Evolutionary conservation across 768 basidiomycete genomes (phyloP).

Genomic region (Fibroporia radiculosa): DNA sequence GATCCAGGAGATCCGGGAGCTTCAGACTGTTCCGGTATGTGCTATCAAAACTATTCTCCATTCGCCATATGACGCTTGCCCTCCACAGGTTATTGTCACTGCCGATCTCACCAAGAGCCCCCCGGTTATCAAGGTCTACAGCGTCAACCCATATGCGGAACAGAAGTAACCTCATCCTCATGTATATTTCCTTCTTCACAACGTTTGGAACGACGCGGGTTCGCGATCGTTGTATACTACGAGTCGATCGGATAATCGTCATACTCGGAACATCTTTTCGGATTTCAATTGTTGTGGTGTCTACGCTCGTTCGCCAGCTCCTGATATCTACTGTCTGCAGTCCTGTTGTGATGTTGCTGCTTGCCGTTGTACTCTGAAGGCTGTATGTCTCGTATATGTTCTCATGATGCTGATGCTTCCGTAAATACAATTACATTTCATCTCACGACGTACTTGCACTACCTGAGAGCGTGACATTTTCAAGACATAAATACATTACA

Average conservation of each 20-base stretch:
- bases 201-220: constrained; percentile 1
- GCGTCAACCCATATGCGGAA: constrained; percentile 84
- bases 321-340: neutral
- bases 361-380: neutral
- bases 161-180: constrained; percentile 17
- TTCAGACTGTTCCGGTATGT: constrained; percentile 89
- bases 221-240: constrained; percentile 16
- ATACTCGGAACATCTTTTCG: constrained; percentile 2
- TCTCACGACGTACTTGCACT: neutral
- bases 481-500: neutral
- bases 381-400: constrained; percentile 2
- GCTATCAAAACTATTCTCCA: neutral
- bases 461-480: neutral
- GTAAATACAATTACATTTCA: neutral
- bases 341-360: constrained; percentile 1
- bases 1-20: constrained; percentile 90
- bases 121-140: constrained; percentile 95
- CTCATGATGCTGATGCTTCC: constrained; percentile 1
- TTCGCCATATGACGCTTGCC: neutral
- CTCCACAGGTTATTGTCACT: constrained; percentile 78
- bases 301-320: neutral
- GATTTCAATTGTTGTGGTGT: neutral
- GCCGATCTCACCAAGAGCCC: constrained; percentile 94
- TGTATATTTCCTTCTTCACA: constrained; percentile 3
- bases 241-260: constrained; percentile 1